Conservation (phyloP, 176 grass and related monocot species). For the Phoenix roebelenii region DNA sequence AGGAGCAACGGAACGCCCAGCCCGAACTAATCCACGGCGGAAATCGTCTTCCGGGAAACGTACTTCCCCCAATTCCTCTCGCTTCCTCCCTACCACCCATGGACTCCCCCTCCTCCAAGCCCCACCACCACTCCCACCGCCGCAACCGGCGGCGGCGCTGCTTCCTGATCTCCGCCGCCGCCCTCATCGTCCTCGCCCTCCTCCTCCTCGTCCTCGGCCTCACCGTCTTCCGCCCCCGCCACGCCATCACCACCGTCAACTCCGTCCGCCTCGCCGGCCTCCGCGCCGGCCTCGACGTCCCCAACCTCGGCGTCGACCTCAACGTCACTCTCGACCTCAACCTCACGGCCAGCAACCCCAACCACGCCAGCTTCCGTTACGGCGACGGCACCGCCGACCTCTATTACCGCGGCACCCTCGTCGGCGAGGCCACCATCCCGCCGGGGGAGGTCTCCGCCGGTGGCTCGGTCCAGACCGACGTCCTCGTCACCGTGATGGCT, state of each 20-base stretch:
- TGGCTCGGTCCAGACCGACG: conserved; percentile 14
- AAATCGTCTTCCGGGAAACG: no score
- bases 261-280: conserved; percentile 29
- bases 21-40: no score
- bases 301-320: conserved; percentile 18
- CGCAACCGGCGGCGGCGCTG: neutral
- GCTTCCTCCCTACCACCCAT: no score
- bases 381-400: conserved; percentile 17
- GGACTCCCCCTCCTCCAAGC: neutral
- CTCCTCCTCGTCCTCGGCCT: conserved; percentile 26
- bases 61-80: no score
- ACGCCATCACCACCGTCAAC: conserved; percentile 24
- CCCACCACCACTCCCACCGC: neutral
- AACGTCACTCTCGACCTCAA: conserved; percentile 33
- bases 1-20: no score
- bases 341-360: conserved; percentile 30
- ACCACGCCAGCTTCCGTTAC: conserved; percentile 32
- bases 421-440: conserved; percentile 23
- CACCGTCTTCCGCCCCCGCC: conserved; percentile 28
- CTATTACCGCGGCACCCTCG: conserved; percentile 20
- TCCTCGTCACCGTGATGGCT: conserved; percentile 28
- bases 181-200: conserved; percentile 9
- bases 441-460: conserved; percentile 20
- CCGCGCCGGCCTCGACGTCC: conserved; percentile 6
- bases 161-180: conserved; percentile 3